Evolutionary conservation across 2,329 filamentous ascomycete species (phyloP).

Genomic region (Aspergillus sp.): DNA sequence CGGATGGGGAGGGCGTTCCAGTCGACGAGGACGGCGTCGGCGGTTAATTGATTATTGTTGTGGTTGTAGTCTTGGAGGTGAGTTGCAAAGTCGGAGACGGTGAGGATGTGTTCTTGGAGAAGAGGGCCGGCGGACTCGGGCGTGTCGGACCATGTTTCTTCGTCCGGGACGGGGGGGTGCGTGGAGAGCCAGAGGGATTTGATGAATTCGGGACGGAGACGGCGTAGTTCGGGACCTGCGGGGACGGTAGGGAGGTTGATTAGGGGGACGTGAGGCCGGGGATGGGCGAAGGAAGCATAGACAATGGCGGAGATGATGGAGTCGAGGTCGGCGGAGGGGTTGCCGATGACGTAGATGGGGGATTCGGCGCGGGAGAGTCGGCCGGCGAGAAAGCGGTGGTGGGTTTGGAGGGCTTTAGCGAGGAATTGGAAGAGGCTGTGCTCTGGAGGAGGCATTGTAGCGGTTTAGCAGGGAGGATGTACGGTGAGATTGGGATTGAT

Average conservation of each 20-base stretch:
- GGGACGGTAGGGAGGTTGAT: conserved; percentile 56
- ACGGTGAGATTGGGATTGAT: no score
- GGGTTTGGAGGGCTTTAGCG: conserved; percentile 32
- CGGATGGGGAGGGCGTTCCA: conserved; percentile 48
- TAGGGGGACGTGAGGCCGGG: conserved; percentile 56
- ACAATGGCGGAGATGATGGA: conserved; percentile 63
- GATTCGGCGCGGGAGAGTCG: conserved; percentile 21
- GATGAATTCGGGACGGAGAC: conserved; percentile 60
- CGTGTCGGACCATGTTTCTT: conserved; percentile 28
- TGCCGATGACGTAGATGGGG: conserved; percentile 46
- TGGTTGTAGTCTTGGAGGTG: conserved; percentile 18
- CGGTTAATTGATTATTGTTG: conserved; percentile 7
- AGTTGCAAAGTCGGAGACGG: conserved; percentile 41
- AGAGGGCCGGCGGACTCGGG: conserved; percentile 26
- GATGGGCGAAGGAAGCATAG: conserved; percentile 59
- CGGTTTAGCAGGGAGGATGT: not conserved
- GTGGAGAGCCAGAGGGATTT: conserved; percentile 56
- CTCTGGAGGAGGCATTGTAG: conserved; percentile 9
- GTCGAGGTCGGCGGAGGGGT: conserved; percentile 59
- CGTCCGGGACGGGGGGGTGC: conserved; percentile 17
- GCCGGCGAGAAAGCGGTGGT: conserved; percentile 30
- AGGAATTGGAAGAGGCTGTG: conserved; percentile 40
- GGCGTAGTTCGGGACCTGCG: conserved; percentile 50
- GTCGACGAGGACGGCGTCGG: conserved; percentile 44
- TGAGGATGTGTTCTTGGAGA: conserved; percentile 41